These are phyloP conservation scores for Corchorus capsularis DNA, from an alignment of 345 rosid genomes.

Conservation along the genomic window DNA sequence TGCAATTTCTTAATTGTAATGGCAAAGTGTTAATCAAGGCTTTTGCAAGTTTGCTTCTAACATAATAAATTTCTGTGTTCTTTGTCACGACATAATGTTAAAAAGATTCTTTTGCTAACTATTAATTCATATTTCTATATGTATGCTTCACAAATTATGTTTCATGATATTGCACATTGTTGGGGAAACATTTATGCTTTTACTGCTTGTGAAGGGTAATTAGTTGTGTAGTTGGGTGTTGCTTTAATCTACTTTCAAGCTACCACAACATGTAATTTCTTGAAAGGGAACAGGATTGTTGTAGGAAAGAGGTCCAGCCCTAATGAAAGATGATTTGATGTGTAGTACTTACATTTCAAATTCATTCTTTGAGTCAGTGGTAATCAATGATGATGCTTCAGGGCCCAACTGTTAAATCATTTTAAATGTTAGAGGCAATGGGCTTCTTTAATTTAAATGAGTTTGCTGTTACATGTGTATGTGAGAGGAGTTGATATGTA, in stretches of 20 bases:
- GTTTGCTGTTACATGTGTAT: not conserved
- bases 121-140: not conserved
- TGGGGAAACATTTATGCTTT: not conserved
- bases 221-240: not conserved
- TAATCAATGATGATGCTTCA: not conserved
- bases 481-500: not conserved
- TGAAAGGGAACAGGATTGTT: not conserved
- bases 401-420: not conserved
- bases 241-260: too few relatives aligned
- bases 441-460: not conserved
- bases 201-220: conserved; percentile 6
- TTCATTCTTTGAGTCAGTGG: not conserved
- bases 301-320: not conserved
- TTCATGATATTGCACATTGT: not conserved
- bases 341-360: not conserved
- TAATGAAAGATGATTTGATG: not conserved
- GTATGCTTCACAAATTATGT: not conserved
- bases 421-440: not conserved
- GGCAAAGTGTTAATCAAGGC: not conserved
- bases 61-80: not conserved
- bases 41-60: not conserved
- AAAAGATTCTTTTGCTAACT: not conserved
- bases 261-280: not conserved
- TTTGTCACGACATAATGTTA: not conserved
- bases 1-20: not conserved